Conservation (phyloP, 225 moss, liverwort and hornwort species). For the Pseudisothecium myosuroides region DNA sequence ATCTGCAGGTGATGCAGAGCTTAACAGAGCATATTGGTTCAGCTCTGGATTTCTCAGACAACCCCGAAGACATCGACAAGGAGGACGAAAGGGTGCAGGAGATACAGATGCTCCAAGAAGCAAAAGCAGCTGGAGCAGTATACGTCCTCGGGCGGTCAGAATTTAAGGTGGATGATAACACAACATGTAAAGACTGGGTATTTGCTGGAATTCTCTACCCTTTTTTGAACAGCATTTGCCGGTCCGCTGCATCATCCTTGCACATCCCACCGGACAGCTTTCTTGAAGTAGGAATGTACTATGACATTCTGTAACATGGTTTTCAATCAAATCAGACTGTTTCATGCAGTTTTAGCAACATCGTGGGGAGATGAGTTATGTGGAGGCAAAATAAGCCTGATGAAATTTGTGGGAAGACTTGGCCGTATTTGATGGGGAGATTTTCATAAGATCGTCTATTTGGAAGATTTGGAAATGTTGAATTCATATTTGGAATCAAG, state of each 20-base stretch:
- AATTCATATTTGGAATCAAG: too few relatives aligned
- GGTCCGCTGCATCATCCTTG: conserved; percentile 50
- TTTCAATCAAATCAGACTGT: background rate
- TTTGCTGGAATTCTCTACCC: conserved; percentile 52
- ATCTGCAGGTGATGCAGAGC: conserved; percentile 18
- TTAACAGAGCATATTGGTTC: conserved; percentile 31
- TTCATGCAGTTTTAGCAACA: background rate
- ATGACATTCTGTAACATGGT: conserved; percentile 18
- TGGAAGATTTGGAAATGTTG: too few relatives aligned
- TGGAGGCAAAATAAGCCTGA: background rate
- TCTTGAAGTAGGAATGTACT: conserved; percentile 72
- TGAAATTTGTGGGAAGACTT: background rate
- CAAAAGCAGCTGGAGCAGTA: conserved; percentile 51
- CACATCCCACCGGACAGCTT: conserved; percentile 59
- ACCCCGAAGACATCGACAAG: background rate
- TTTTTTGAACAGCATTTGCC: conserved; percentile 65
- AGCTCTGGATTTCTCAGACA: conserved; percentile 7
- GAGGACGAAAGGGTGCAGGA: conserved; percentile 20
- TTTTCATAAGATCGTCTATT: background rate
- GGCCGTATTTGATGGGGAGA: background rate
- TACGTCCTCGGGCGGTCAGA: conserved; percentile 76
- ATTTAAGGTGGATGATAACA: conserved; percentile 35
- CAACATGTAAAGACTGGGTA: conserved; percentile 10
- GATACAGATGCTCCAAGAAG: conserved; percentile 30
- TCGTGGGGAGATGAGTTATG: background rate